These are phyloP conservation scores for Ilyonectria destructans DNA, from an alignment of 2,329 filamentous ascomycete species.

Conservation along the genomic window DNA sequence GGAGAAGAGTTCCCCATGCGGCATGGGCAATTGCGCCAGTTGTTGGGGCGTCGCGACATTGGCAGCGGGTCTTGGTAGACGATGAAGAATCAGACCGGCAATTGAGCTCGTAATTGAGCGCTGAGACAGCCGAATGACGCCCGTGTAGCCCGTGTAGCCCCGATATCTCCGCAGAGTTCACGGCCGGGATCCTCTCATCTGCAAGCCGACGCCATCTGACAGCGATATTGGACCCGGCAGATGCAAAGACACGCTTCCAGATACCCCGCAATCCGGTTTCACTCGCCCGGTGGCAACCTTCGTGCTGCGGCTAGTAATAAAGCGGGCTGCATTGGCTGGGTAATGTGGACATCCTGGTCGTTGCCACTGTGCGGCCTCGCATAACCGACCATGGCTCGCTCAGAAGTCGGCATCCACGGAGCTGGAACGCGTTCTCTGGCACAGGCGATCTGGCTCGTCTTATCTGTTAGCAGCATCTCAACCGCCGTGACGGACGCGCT, in stretches of 20 bases:
- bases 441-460: neutral
- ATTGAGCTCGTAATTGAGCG: neutral
- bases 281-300: neutral
- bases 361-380: too few relatives aligned
- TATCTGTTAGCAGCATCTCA: neutral
- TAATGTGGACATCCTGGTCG: neutral
- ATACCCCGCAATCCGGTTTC: slow-evolving; percentile 2
- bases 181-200: neutral
- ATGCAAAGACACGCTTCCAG: neutral
- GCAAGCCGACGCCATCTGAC: neutral
- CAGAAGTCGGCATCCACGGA: neutral
- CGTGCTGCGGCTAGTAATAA: neutral
- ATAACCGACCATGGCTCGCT: slow-evolving; percentile 1
- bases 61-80: neutral
- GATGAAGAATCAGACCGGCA: neutral
- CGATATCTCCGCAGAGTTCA: neutral
- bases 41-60: neutral
- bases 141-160: neutral
- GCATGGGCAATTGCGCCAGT: neutral
- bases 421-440: neutral
- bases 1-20: neutral
- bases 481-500: neutral
- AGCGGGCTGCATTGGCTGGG: neutral
- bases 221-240: neutral
- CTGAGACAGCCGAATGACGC: neutral